Evolutionary conservation across 352 stramenopile genomes (phyloP).

Genomic region (Phytophthora sojae): DNA sequence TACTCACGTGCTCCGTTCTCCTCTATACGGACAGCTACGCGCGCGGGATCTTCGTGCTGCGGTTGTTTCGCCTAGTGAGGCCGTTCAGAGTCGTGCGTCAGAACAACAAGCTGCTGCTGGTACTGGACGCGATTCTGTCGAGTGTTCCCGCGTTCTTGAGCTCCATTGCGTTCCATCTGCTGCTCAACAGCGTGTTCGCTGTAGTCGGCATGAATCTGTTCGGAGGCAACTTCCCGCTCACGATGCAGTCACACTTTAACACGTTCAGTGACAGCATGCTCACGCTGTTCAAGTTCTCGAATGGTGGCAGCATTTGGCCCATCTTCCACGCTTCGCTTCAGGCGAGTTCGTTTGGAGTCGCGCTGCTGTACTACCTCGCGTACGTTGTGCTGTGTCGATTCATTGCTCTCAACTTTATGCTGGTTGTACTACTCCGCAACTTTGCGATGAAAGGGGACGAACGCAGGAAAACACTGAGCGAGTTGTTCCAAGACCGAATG

Average conservation of each 20-base stretch:
- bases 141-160: conserved; percentile 78
- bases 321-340: conserved; percentile 82
- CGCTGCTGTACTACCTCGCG: conserved; percentile 73
- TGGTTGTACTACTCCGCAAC: conserved; percentile 84
- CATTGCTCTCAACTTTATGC: conserved; percentile 86
- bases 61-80: conserved; percentile 76
- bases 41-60: conserved; percentile 79
- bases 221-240: conserved; percentile 71
- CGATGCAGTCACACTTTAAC: conserved; percentile 83
- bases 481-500: conserved; percentile 83
- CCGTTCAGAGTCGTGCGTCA: conserved; percentile 82
- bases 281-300: conserved; percentile 88
- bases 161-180: conserved; percentile 60
- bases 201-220: conserved; percentile 88
- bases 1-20: conserved; percentile 62
- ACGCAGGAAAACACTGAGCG: conserved; percentile 69
- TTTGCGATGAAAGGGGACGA: conserved; percentile 91
- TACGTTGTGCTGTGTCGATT: conserved; percentile 80
- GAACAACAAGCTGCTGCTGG: conserved; percentile 76
- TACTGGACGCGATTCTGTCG: conserved; percentile 74
- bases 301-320: conserved; percentile 81
- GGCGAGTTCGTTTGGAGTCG: conserved; percentile 60
- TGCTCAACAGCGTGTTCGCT: conserved; percentile 85
- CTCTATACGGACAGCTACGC: conserved; percentile 74
- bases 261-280: conserved; percentile 87